Evolutionary conservation across 1,284 basidiomycete genomes (phyloP).

Genomic region (Afroboletus lepidellus): DNA sequence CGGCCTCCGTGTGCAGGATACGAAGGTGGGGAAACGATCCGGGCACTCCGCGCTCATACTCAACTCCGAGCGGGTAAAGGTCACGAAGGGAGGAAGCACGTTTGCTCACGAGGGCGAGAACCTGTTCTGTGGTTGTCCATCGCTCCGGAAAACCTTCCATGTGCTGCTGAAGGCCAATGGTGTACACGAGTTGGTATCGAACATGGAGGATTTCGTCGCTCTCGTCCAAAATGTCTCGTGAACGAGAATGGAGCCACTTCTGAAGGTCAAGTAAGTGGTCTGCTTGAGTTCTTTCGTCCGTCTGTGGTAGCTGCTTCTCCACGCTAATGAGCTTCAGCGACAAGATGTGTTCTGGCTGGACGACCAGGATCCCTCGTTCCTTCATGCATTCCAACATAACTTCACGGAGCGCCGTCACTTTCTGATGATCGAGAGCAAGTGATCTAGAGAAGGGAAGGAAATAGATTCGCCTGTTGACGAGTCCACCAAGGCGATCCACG

Average conservation of each 20-base stretch:
- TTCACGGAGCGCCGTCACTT: constrained; percentile 19
- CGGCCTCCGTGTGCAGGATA: constrained; percentile 4
- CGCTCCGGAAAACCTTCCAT: not conserved
- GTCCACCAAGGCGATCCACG: constrained; percentile 41
- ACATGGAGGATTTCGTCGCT: constrained; percentile 26
- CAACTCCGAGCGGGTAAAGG: not conserved
- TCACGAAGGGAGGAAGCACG: constrained; percentile 9
- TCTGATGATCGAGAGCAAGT: constrained; percentile 20
- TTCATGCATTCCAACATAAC: constrained; percentile 41
- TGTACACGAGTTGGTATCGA: not conserved
- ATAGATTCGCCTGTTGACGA: constrained; percentile 47
- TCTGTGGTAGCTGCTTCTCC: constrained; percentile 30
- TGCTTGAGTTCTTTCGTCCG: not conserved
- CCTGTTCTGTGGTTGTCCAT: not conserved
- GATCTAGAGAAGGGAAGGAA: constrained; percentile 50
- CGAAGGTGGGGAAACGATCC: not conserved
- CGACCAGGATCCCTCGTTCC: constrained; percentile 43
- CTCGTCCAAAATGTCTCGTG: constrained; percentile 20
- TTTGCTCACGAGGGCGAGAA: not conserved
- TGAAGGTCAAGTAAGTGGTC: constrained; percentile 27
- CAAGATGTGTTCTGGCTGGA: constrained; percentile 53
- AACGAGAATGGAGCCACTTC: constrained; percentile 38
- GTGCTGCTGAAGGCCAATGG: not conserved
- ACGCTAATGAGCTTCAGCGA: constrained; percentile 48
- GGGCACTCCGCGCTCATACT: not conserved